Conservation (phyloP, 1,284 basidiomycete genomes). For the Coriolopsis trogii region DNA sequence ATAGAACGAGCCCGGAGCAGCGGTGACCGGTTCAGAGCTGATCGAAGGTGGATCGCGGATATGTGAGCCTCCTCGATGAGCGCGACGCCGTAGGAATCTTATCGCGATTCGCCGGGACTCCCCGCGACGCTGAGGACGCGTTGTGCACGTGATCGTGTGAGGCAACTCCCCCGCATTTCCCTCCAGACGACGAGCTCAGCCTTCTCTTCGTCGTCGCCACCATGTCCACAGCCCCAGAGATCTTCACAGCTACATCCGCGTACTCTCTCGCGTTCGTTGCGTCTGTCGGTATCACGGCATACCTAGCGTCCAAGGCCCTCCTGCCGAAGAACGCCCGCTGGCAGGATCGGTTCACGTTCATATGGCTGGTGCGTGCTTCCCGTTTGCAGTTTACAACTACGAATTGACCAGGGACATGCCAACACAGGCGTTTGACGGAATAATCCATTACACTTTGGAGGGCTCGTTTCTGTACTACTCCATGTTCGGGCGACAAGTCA, state of each 20-base stretch:
- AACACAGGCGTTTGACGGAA: conserved; percentile 68
- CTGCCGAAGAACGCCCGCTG: conserved; percentile 63
- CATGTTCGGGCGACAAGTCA: conserved; percentile 71
- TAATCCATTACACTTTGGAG: conserved; percentile 81
- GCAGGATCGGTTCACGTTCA: conserved; percentile 69
- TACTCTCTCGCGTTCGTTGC: conserved; percentile 65
- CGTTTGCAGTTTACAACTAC: background rate
- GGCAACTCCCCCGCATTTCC: conserved; percentile 3
- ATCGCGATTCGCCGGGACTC: conserved; percentile 9
- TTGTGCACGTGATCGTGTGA: conserved; percentile 21
- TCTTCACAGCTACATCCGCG: conserved; percentile 71
- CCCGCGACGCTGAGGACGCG: no score
- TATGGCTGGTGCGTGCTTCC: conserved; percentile 62
- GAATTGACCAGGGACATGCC: background rate
- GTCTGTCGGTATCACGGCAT: conserved; percentile 51
- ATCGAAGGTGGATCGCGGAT: background rate
- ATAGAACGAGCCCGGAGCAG: background rate
- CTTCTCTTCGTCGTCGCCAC: conserved; percentile 4
- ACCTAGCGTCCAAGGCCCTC: conserved; percentile 49
- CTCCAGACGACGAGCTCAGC: background rate
- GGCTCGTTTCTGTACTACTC: conserved; percentile 79
- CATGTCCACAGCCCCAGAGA: conserved; percentile 29
- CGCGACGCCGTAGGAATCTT: no score
- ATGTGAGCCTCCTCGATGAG: no score
- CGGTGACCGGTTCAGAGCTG: background rate